These are phyloP conservation scores for Tuber umbilicatum DNA, from an alignment of 495 filamentous ascomycete species.

Conservation along the genomic window DNA sequence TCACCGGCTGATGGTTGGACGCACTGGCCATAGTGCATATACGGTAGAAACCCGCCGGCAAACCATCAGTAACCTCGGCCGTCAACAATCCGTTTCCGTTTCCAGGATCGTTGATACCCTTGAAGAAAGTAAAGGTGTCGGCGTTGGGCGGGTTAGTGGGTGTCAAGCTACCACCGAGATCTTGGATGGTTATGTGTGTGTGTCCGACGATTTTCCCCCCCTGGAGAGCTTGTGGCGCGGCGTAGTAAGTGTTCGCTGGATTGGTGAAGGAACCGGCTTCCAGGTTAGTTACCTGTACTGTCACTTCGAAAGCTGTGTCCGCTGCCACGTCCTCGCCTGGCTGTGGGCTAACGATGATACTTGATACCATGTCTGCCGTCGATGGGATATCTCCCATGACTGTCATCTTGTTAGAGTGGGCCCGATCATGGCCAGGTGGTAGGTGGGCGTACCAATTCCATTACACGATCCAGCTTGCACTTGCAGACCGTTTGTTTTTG, in stretches of 20 bases:
- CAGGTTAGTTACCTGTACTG: slow-evolving; percentile 56
- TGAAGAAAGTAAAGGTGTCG: slow-evolving; percentile 63
- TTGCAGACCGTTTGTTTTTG: slow-evolving; percentile 64
- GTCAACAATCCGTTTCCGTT: slow-evolving; percentile 56
- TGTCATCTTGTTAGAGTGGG: slow-evolving; percentile 23
- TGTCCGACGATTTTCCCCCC: slow-evolving; percentile 58
- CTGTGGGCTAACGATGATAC: slow-evolving; percentile 54
- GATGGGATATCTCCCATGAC: slow-evolving; percentile 67
- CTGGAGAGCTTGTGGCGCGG: slow-evolving; percentile 58
- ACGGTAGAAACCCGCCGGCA: slow-evolving; percentile 60
- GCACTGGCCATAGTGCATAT: slow-evolving; percentile 64
- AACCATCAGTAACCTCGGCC: slow-evolving; percentile 55
- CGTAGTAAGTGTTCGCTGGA: slow-evolving; percentile 55
- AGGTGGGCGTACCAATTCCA: slow-evolving; percentile 47
- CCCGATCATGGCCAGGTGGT: background rate
- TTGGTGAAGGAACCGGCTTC: slow-evolving; percentile 44
- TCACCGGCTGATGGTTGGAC: slow-evolving; percentile 68
- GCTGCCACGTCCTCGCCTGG: slow-evolving; percentile 47
- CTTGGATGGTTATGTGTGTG: slow-evolving; percentile 65
- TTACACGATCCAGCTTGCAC: slow-evolving; percentile 63
- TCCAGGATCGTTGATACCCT: slow-evolving; percentile 67
- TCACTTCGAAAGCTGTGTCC: slow-evolving; percentile 54
- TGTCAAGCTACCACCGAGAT: slow-evolving; percentile 48
- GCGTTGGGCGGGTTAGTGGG: slow-evolving; percentile 51
- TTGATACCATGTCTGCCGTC: slow-evolving; percentile 58